phyloP scores from a whole-genome alignment of 495 filamentous ascomycete genomes.

The Aspergillus cavernicola region DNA sequence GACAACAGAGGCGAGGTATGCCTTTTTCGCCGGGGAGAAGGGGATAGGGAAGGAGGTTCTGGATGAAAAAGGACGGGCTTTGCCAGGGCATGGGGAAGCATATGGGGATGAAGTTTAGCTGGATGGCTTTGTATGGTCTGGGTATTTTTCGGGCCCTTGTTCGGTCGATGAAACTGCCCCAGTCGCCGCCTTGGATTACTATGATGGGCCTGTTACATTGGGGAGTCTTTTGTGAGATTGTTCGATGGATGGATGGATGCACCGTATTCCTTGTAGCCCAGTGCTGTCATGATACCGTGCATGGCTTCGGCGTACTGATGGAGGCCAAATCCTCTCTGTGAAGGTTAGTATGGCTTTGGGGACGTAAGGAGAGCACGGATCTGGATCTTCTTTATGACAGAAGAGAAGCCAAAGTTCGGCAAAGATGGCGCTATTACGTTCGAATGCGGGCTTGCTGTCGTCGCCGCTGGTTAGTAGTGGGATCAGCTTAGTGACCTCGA shows the following conservation, averaged over 20 bases:
- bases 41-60: slow-evolving; percentile 33
- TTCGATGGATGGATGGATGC: neutral
- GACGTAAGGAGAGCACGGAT: neutral
- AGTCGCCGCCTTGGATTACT: slow-evolving; percentile 51
- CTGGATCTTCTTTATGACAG: slow-evolving; percentile 44
- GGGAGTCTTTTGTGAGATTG: neutral
- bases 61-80: slow-evolving; percentile 32
- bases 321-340: slow-evolving; percentile 37
- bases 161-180: slow-evolving; percentile 44
- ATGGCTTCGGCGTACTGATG: slow-evolving; percentile 42
- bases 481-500: slow-evolving; percentile 63
- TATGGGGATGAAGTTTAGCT: slow-evolving; percentile 41
- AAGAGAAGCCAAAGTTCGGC: slow-evolving; percentile 69
- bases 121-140: slow-evolving; percentile 38
- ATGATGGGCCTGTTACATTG: neutral
- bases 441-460: slow-evolving; percentile 52
- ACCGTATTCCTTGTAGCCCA: slow-evolving; percentile 46
- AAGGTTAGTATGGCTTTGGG: neutral
- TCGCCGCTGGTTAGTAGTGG: slow-evolving; percentile 47
- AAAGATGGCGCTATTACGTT: slow-evolving; percentile 68
- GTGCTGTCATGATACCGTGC: slow-evolving; percentile 39
- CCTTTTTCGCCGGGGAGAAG: slow-evolving; percentile 33
- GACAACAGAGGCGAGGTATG: slow-evolving; percentile 26
- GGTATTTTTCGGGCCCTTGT: slow-evolving; percentile 38
- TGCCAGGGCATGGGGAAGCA: slow-evolving; percentile 31